Percentiles rank a stretch among this genome's conserved stretches.
Conservation (phyloP, 2,329 filamentous ascomycete species). For the Alternaria gaisen region DNA sequence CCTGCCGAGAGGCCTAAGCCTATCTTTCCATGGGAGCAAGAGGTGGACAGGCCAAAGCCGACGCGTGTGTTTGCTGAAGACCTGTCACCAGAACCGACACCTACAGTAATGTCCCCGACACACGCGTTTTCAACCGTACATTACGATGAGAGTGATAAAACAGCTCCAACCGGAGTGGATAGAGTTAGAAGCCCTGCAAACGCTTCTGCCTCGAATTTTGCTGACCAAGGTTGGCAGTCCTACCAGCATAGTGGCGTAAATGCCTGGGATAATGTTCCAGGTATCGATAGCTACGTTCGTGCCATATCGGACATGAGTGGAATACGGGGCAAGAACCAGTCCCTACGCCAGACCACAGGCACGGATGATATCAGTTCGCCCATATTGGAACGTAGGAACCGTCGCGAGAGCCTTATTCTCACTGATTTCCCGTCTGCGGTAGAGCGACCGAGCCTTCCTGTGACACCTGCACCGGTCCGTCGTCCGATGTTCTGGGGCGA, state of each 20-base stretch:
- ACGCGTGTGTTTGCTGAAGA: slow-evolving; percentile 73
- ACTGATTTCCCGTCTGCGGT: slow-evolving; percentile 87
- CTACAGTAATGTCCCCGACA: slow-evolving; percentile 26
- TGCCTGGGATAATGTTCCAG: slow-evolving; percentile 91
- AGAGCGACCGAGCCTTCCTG: slow-evolving; percentile 87
- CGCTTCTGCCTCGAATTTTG: slow-evolving; percentile 34
- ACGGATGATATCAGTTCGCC: slow-evolving; percentile 47
- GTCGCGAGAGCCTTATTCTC: slow-evolving; percentile 69
- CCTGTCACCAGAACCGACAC: slow-evolving; percentile 51
- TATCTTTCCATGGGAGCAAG: slow-evolving; percentile 91
- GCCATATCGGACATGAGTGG: slow-evolving; percentile 70
- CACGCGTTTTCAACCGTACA: slow-evolving; percentile 44
- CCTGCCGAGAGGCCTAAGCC: slow-evolving; percentile 69
- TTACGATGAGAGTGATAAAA: slow-evolving; percentile 32
- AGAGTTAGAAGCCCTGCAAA: slow-evolving; percentile 24
- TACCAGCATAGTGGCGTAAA: slow-evolving; percentile 74
- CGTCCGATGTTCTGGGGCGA: slow-evolving; percentile 73
- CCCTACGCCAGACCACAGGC: slow-evolving; percentile 42
- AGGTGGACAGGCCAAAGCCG: slow-evolving; percentile 68
- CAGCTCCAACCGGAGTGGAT: slow-evolving; percentile 19
- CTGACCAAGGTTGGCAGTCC: slow-evolving; percentile 72
- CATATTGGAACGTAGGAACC: slow-evolving; percentile 42
- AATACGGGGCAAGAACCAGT: slow-evolving; percentile 59
- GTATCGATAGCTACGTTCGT: slow-evolving; percentile 88
- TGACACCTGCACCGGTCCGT: slow-evolving; percentile 84